A percentile compares a stretch with the other conserved stretches of the same genome.
These are phyloP conservation scores for Spathaspora girioi DNA, from an alignment of 805 yeast genomes.

Conservation along the genomic window DNA sequence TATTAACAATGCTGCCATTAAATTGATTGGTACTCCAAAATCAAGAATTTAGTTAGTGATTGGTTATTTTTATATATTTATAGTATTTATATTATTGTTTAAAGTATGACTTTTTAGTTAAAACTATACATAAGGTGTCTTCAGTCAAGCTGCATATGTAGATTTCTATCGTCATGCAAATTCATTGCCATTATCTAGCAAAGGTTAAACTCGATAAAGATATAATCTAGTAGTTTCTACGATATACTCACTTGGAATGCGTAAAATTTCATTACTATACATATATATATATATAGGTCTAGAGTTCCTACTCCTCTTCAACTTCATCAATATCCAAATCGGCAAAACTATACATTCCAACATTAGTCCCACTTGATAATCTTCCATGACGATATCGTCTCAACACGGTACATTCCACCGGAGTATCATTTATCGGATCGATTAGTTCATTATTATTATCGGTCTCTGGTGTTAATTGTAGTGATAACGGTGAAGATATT, in stretches of 20 bases:
- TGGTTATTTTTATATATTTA: not conserved
- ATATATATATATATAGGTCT: not conserved
- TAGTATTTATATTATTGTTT: not conserved
- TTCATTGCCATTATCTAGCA: no score
- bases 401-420: constrained; percentile 33
- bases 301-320: constrained; percentile 15
- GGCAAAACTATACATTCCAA: constrained; percentile 18
- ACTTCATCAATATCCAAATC: constrained; percentile 21
- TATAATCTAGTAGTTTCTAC: no score
- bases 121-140: no score
- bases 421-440: constrained; percentile 38
- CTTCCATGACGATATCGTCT: not conserved
- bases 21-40: constrained; percentile 37
- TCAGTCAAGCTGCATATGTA: no score
- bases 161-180: no score
- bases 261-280: not conserved
- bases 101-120: not conserved
- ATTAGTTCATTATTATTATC: constrained; percentile 17
- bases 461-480: constrained; percentile 22
- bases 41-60: constrained; percentile 28
- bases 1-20: constrained; percentile 84
- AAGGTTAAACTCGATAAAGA: no score
- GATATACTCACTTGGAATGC: not conserved
- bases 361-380: constrained; percentile 17
- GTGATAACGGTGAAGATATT: constrained; percentile 34